Evolutionary conservation across 2,329 filamentous ascomycete species (phyloP).

Genomic region (Tolypocladium inflatum): DNA sequence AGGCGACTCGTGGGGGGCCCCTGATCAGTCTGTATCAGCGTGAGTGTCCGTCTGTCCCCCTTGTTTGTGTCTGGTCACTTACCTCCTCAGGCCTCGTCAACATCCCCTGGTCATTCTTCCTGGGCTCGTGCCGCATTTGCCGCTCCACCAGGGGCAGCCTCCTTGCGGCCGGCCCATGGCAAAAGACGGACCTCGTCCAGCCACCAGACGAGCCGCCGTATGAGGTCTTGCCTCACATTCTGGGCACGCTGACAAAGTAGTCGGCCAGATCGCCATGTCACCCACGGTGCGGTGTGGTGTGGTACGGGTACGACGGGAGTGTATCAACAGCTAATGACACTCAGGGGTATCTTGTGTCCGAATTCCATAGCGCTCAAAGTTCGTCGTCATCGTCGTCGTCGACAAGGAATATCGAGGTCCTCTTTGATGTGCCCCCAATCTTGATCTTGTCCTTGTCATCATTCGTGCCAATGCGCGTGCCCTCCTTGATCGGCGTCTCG

Average conservation of each 20-base stretch:
- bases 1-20: conserved; percentile 25
- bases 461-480: background rate
- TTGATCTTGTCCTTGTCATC: conserved; percentile 5
- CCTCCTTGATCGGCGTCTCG: background rate
- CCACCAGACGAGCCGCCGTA: conserved; percentile 32
- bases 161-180: conserved; percentile 40
- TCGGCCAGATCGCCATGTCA: background rate
- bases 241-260: conserved; percentile 43
- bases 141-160: conserved; percentile 37
- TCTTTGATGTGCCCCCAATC: conserved; percentile 13
- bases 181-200: conserved; percentile 34
- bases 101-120: conserved; percentile 39
- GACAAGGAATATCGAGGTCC: conserved; percentile 25
- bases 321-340: background rate
- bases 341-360: conserved; percentile 13
- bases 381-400: conserved; percentile 30
- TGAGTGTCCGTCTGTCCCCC: conserved; percentile 21
- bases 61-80: background rate
- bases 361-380: conserved; percentile 14
- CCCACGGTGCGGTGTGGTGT: background rate
- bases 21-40: conserved; percentile 39
- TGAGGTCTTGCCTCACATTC: conserved; percentile 35
- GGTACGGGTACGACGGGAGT: background rate
- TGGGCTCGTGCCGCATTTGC: conserved; percentile 43
- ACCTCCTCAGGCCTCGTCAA: conserved; percentile 35